phyloP scores from a whole-genome alignment of 805 yeast species.

The Tetrapisispora namnaoensis region DNA sequence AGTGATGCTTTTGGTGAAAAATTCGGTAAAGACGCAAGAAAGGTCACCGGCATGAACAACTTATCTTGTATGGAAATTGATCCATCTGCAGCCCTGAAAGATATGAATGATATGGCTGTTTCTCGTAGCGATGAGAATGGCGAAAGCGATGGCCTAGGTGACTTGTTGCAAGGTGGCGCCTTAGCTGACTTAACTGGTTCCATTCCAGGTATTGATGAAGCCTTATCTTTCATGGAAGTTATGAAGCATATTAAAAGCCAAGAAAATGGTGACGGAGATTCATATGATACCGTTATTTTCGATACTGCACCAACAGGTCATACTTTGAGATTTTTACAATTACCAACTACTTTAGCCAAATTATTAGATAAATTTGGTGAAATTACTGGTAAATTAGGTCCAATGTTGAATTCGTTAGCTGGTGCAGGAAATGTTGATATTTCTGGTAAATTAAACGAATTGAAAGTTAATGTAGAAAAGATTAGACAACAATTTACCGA shows the following conservation, averaged over 20 bases:
- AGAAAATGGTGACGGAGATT: slow-evolving; percentile 33
- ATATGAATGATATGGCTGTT: slow-evolving; percentile 50
- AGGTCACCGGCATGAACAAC: slow-evolving; percentile 80
- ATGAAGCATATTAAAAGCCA: slow-evolving; percentile 89
- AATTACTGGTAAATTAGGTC: slow-evolving; percentile 79
- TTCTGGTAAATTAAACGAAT: slow-evolving; percentile 45
- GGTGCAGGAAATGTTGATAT: slow-evolving; percentile 64
- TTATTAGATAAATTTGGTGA: slow-evolving; percentile 81
- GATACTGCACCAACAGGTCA: slow-evolving; percentile 99
- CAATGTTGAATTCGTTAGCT: slow-evolving; percentile 71
- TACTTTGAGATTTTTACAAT: slow-evolving; percentile 85
- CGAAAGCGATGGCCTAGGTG: slow-evolving; percentile 27
- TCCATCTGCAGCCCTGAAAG: slow-evolving; percentile 88
- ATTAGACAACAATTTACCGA: slow-evolving; percentile 92
- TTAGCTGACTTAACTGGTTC: slow-evolving; percentile 80
- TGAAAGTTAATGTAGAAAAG: slow-evolving; percentile 71
- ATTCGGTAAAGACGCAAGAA: slow-evolving; percentile 92
- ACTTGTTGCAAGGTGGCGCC: slow-evolving; percentile 31
- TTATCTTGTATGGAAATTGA: slow-evolving; percentile 98
- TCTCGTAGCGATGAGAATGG: slow-evolving; percentile 34
- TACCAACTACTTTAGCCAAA: slow-evolving; percentile 87
- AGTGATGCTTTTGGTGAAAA: slow-evolving; percentile 98
- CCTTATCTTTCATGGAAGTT: slow-evolving; percentile 94
- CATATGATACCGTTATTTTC: slow-evolving; percentile 82
- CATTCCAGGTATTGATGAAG: slow-evolving; percentile 98